Conservation (phyloP, 306 rosid species). For the Dicorynia guianensis region DNA sequence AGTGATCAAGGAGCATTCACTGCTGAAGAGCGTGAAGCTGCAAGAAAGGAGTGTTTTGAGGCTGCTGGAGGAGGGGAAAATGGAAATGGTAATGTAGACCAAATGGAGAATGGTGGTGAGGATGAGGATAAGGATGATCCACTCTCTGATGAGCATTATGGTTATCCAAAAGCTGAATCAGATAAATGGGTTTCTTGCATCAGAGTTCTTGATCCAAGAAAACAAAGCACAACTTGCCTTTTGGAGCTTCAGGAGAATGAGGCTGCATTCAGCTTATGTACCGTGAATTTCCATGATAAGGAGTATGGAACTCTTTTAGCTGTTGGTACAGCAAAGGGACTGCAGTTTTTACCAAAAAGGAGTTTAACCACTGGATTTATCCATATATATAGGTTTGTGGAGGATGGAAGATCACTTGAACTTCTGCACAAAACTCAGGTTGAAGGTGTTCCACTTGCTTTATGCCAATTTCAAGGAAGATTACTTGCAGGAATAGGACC, state of each 20-base stretch:
- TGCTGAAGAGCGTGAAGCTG: constrained; percentile 96
- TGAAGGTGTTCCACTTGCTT: constrained; percentile 93
- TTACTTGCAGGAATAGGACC: constrained; percentile 95
- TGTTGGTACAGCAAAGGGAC: constrained; percentile 96
- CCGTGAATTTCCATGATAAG: constrained; percentile 92
- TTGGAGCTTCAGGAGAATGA: constrained; percentile 96
- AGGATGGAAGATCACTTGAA: constrained; percentile 92
- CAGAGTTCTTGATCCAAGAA: constrained; percentile 92
- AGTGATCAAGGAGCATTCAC: constrained; percentile 92
- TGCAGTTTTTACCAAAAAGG: constrained; percentile 83
- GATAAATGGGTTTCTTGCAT: constrained; percentile 97
- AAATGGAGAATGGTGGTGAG: constrained; percentile 94
- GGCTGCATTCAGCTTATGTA: constrained; percentile 95
- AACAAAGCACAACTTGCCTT: constrained; percentile 84
- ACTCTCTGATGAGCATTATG: constrained; percentile 89
- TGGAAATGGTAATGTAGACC: constrained; percentile 77
- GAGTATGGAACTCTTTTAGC: constrained; percentile 95
- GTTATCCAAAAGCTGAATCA: constrained; percentile 93
- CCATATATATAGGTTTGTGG: constrained; percentile 89
- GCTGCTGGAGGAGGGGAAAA: constrained; percentile 78
- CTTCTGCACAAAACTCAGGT: constrained; percentile 96
- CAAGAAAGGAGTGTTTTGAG: constrained; percentile 87
- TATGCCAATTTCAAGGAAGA: constrained; percentile 95
- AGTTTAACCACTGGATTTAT: constrained; percentile 77
- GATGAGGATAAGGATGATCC: constrained; percentile 86